phyloP scores from a whole-genome alignment of 805 yeast species.

The Cyberlindnera amylophila region DNA sequence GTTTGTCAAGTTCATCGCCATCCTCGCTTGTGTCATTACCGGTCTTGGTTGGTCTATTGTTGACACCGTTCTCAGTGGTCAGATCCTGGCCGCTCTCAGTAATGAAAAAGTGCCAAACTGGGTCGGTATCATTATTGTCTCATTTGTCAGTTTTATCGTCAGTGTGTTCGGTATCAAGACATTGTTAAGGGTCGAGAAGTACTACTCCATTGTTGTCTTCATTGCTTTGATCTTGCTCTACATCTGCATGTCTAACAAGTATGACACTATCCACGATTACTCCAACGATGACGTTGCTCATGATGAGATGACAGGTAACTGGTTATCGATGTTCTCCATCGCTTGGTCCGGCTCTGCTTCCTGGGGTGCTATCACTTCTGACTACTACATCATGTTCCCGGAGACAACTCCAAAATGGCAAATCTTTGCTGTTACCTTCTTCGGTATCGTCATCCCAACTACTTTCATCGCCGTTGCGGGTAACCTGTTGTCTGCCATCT shows the following conservation, averaged over 20 bases:
- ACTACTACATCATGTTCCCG: constrained; percentile 79
- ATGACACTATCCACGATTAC: constrained; percentile 29
- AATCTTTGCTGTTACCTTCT: constrained; percentile 57
- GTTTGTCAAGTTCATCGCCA: constrained; percentile 71
- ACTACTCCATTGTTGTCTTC: constrained; percentile 64
- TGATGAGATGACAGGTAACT: constrained; percentile 53
- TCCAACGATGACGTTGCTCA: constrained; percentile 31
- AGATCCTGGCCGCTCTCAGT: constrained; percentile 64
- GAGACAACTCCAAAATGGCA: constrained; percentile 56
- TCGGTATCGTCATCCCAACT: constrained; percentile 68
- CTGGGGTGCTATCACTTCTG: constrained; percentile 86
- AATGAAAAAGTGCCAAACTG: constrained; percentile 62
- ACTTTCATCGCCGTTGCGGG: constrained; percentile 72
- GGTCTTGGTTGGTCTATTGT: constrained; percentile 87
- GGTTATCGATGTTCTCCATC: constrained; percentile 68
- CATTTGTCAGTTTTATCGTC: constrained; percentile 57
- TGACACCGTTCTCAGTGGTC: constrained; percentile 84
- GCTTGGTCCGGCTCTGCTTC: constrained; percentile 79
- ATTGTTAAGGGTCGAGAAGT: constrained; percentile 62
- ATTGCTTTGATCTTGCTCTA: constrained; percentile 66
- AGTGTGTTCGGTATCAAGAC: constrained; percentile 77
- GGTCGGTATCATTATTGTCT: constrained; percentile 71
- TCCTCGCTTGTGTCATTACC: constrained; percentile 63
- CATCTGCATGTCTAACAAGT: constrained; percentile 52
- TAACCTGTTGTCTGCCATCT: constrained; percentile 59